A percentile compares a stretch with the other conserved stretches of the same genome.
These are phyloP conservation scores for Massariosphaeria phaeospora DNA, from an alignment of 495 filamentous ascomycete species.

Conservation along the genomic window DNA sequence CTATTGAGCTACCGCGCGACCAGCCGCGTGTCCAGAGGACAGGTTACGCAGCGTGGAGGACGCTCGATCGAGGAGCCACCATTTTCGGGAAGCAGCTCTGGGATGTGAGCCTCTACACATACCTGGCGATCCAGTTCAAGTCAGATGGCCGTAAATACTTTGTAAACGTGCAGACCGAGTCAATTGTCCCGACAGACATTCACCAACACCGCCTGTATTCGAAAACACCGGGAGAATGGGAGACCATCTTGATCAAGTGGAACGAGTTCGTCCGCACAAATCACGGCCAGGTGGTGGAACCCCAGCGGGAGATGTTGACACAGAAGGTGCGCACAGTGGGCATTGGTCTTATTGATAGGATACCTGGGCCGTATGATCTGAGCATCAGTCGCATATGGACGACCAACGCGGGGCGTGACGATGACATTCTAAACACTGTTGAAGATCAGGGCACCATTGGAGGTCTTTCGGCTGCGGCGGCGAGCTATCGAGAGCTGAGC, in stretches of 20 bases:
- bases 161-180: constrained; percentile 92
- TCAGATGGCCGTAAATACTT: constrained; percentile 89
- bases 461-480: constrained; percentile 8
- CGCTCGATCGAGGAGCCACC: constrained; percentile 43
- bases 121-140: constrained; percentile 83
- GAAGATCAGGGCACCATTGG: constrained; percentile 5
- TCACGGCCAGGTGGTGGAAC: constrained; percentile 81
- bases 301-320: constrained; percentile 78
- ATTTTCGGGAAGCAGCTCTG: constrained; percentile 77
- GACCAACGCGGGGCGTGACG: constrained; percentile 47
- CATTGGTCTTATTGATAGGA: constrained; percentile 80
- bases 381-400: constrained; percentile 83
- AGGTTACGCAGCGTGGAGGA: constrained; percentile 90
- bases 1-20: constrained; percentile 72
- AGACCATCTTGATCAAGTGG: constrained; percentile 84
- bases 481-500: neutral
- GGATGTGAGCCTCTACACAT: constrained; percentile 84
- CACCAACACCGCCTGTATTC: constrained; percentile 92
- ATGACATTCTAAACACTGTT: constrained; percentile 17
- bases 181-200: constrained; percentile 83
- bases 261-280: constrained; percentile 93
- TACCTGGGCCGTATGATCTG: constrained; percentile 81
- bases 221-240: constrained; percentile 78
- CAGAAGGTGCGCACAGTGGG: constrained; percentile 81
- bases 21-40: constrained; percentile 62